Percentiles rank a stretch among this genome's conserved stretches.
Conservation (phyloP, 768 basidiomycete genomes). For the Lactifluus rugatus region DNA sequence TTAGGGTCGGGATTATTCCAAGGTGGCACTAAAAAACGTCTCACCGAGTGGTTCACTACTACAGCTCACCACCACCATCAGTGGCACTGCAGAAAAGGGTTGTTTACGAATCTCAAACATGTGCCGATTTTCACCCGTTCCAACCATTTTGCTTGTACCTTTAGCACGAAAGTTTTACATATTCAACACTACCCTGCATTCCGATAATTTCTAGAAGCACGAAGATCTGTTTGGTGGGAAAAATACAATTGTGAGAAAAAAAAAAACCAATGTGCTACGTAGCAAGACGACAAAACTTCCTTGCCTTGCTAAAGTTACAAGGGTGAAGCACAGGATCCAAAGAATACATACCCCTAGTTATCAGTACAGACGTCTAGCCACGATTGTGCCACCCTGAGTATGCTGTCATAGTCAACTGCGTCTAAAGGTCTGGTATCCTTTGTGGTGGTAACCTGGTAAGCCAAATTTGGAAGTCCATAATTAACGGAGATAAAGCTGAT, state of each 20-base stretch:
- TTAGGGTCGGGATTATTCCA: no score
- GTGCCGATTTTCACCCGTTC: neutral
- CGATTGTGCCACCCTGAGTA: no score
- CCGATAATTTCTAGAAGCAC: neutral
- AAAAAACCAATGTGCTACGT: neutral
- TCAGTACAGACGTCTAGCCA: no score
- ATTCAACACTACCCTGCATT: neutral
- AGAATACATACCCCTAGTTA: neutral
- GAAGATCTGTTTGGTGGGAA: neutral
- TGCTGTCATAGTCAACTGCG: no score
- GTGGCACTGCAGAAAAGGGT: neutral
- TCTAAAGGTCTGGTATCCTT: neutral
- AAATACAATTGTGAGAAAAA: neutral
- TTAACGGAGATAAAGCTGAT: neutral
- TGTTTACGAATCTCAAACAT: neutral
- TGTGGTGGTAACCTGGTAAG: neutral
- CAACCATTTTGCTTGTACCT: neutral
- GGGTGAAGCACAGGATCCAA: neutral
- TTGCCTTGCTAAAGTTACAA: neutral
- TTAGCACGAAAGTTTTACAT: neutral
- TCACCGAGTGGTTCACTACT: neutral
- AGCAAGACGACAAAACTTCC: neutral
- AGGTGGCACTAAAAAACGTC: no score
- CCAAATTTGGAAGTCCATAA: neutral
- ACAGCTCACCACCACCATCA: neutral